Evolutionary conservation across 2,329 filamentous ascomycete genomes (phyloP), one percentile per base, ranked within the genome.

Genomic region (Fusarium virguliforme): DNA sequence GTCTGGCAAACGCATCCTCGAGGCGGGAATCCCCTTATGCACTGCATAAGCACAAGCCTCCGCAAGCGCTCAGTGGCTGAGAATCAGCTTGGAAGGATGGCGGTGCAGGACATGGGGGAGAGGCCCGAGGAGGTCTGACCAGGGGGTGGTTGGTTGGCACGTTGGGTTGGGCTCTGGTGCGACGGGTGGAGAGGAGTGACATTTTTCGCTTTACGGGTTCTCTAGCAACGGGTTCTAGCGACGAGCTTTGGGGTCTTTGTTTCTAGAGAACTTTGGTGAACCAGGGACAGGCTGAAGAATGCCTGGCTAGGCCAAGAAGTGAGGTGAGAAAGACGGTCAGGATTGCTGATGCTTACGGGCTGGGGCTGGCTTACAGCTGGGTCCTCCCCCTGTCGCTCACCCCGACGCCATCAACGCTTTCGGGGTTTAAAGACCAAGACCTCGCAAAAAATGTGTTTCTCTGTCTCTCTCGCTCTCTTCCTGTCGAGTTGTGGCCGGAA

Each of bases 31-130:
- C 58, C 58, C 57, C 46, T 35, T 40, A 53, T 59, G 46, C 55
- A 60, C 35, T 18, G 54, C 61, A 64, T 64, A 60, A 64, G 62
- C 62, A 59, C 62, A 64, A 60, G 56, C 62, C 48, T 60, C 46
- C 32, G 40, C 56, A 59, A 59, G 41, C 60, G 51, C 40, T 48
- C 51, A 48, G 61, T 64, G 61, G 61, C 61, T 64, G 61, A 63
- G 40, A 41, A 43, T 24, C 46, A 53, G 43, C 46, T 50, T n/a
- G 37, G 40, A 28, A 50, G 43, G 28, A 53, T 50, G 60, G 60
- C 50, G 38, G 60, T 53, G 58, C 58, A 22, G 30, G 32, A 37
- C 24, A 8, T 30, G 18, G 22, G 18, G 24, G 10, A 46, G 8
- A 9, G 18, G 43, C 32, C 53, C 30, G 18, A 18, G 10, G 12